Evolutionary conservation across 371 early-diverging fungal genomes (phyloP).

Genomic region (Mucor ambiguus): DNA sequence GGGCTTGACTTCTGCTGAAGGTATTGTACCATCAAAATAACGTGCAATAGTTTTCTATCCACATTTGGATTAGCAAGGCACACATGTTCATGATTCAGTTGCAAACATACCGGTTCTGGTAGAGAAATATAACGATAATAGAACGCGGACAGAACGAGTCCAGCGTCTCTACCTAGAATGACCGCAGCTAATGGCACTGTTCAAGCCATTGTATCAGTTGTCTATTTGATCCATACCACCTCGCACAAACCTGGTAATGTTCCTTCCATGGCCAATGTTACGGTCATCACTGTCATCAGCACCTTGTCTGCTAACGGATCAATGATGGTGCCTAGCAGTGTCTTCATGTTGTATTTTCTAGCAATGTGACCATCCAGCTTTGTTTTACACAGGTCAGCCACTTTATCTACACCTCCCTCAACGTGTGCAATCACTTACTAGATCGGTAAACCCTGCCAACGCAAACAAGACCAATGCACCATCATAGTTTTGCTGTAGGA

Average conservation of each 20-base stretch:
- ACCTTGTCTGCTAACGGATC: slow-evolving; percentile 98
- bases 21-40: slow-evolving; percentile 90
- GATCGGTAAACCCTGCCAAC: slow-evolving; percentile 85
- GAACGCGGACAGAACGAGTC: slow-evolving; percentile 76
- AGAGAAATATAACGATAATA: slow-evolving; percentile 88
- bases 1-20: slow-evolving; percentile 90
- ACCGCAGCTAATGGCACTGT: slow-evolving; percentile 77
- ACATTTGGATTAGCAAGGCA: background rate
- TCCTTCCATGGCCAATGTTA: slow-evolving; percentile 75
- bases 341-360: slow-evolving; percentile 82
- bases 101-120: slow-evolving; percentile 72
- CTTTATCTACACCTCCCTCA: background rate
- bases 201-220: background rate
- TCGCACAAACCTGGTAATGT: slow-evolving; percentile 73
- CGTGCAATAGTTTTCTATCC: slow-evolving; percentile 77
- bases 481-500: slow-evolving; percentile 70
- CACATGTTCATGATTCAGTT: background rate
- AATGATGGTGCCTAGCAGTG: slow-evolving; percentile 87
- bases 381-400: background rate
- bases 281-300: slow-evolving; percentile 89
- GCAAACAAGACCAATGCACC: slow-evolving; percentile 76
- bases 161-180: slow-evolving; percentile 89
- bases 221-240: background rate
- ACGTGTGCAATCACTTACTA: slow-evolving; percentile 46
- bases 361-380: slow-evolving; percentile 94